Evolutionary conservation across 202 grass and related monocot species (phyloP).

Genomic region (Carex sylvatica): DNA sequence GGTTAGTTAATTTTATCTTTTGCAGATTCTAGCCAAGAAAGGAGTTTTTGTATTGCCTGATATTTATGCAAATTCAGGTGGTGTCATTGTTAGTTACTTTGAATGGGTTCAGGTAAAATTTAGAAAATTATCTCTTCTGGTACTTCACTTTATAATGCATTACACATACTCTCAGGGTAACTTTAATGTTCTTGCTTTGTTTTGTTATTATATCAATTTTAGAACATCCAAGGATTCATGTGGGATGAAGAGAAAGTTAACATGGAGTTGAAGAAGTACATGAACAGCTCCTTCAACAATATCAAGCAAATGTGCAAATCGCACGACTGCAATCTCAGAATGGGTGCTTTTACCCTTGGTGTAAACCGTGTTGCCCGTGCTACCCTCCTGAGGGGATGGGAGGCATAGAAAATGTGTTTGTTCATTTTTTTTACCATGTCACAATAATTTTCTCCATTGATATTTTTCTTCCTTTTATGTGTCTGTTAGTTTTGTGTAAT

Average conservation of each 20-base stretch:
- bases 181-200: conserved; percentile 12
- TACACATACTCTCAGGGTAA: background rate
- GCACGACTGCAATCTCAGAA: conserved; percentile 65
- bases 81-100: conserved; percentile 90
- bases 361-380: conserved; percentile 78
- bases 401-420: conserved; percentile 48
- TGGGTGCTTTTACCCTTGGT: conserved; percentile 89
- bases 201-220: conserved; percentile 18
- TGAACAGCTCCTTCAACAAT: conserved; percentile 60
- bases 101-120: conserved; percentile 96
- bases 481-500: background rate
- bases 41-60: conserved; percentile 78
- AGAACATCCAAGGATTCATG: conserved; percentile 99
- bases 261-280: conserved; percentile 61
- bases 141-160: background rate
- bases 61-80: conserved; percentile 88
- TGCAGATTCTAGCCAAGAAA: conserved; percentile 82
- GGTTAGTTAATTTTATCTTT: background rate
- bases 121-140: background rate
- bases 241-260: conserved; percentile 83
- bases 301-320: conserved; percentile 69
- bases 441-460: conserved; percentile 15
- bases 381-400: conserved; percentile 91
- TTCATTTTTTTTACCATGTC: conserved; percentile 7
- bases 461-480: background rate